A percentile compares a stretch with the other conserved stretches of the same genome.
These are phyloP conservation scores for Tulasnella sp. DNA, from an alignment of 768 basidiomycete genomes.

Conservation along the genomic window DNA sequence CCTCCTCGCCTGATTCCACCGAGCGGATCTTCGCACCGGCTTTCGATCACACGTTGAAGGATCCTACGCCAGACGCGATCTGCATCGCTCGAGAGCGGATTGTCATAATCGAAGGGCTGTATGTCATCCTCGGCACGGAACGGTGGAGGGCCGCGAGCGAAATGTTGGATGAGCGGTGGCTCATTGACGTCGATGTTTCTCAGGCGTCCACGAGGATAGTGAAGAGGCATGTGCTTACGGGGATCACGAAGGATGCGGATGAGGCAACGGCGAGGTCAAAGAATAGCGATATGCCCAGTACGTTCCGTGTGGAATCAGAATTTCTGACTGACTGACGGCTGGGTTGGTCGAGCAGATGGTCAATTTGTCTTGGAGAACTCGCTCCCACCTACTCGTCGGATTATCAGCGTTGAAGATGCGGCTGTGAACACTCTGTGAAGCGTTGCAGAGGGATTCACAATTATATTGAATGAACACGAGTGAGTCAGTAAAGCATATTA, in stretches of 20 bases:
- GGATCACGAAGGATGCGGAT: conserved; percentile 52
- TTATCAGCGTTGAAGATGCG: conserved; percentile 35
- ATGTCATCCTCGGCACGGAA: conserved; percentile 59
- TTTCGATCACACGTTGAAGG: conserved; percentile 81
- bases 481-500: too few species aligned
- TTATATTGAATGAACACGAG: too few species aligned
- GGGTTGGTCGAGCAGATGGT: conserved; percentile 31
- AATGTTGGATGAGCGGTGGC: conserved; percentile 70
- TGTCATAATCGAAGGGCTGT: conserved; percentile 84
- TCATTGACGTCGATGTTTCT: conserved; percentile 46
- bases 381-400: conserved; percentile 33
- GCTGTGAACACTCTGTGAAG: too few species aligned
- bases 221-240: conserved; percentile 64
- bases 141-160: conserved; percentile 61
- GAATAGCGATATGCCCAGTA: conserved; percentile 70
- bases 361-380: conserved; percentile 33
- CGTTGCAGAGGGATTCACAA: too few species aligned
- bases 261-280: conserved; percentile 64
- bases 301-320: conserved; percentile 21
- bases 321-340: conserved; percentile 17
- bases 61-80: conserved; percentile 56
- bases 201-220: conserved; percentile 53
- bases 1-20: neutral
- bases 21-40: conserved; percentile 51
- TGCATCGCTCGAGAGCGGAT: conserved; percentile 61